A percentile compares a stretch with the other conserved stretches of the same genome.
phyloP scores from a whole-genome alignment of 257 asterid species.

The Solanum raphanifolium region DNA sequence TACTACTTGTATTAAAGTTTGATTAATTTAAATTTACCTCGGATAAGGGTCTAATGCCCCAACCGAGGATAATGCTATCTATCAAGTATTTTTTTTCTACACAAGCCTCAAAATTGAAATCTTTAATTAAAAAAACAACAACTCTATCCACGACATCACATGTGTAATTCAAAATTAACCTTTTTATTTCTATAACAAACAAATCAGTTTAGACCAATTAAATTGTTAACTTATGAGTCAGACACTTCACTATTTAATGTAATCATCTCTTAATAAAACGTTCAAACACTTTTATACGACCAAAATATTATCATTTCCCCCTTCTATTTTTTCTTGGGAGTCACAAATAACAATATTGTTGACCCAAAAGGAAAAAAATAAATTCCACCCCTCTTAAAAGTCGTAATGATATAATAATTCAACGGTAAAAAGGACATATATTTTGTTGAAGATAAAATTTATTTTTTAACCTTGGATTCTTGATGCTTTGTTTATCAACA shows the following conservation, averaged over 20 bases:
- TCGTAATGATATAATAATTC: slow-evolving; percentile 8
- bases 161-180: neutral
- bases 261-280: neutral
- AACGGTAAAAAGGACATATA: slow-evolving; percentile 3
- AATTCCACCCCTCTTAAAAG: neutral
- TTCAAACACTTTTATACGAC: neutral
- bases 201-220: neutral
- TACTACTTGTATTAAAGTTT: too few species aligned
- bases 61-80: too few species aligned
- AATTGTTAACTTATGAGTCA: neutral
- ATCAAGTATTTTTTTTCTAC: neutral
- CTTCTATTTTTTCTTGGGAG: neutral
- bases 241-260: neutral
- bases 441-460: neutral
- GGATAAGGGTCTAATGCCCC: too few species aligned
- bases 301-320: neutral
- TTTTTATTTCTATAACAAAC: neutral
- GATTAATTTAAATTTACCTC: rapidly evolving
- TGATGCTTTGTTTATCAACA: neutral
- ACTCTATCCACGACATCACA: neutral
- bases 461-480: slow-evolving; percentile 22
- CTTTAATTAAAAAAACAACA: too few species aligned
- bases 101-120: neutral
- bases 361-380: neutral
- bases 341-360: neutral